Conservation (phyloP, 495 filamentous ascomycete genomes). For the Daldinia grandis region DNA sequence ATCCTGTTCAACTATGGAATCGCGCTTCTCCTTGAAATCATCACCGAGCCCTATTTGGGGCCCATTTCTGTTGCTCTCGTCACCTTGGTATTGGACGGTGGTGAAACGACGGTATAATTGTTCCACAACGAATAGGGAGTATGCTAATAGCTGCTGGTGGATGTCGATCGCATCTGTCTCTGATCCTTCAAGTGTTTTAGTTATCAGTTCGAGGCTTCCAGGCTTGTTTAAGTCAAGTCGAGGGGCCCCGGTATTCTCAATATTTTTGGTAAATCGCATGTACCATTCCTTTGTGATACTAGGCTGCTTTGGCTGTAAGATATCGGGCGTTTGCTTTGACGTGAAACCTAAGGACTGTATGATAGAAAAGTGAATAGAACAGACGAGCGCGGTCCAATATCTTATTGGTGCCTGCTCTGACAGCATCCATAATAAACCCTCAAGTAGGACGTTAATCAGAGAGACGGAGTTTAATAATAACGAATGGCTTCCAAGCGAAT, state of each 20-base stretch:
- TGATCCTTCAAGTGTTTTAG: conserved; percentile 6
- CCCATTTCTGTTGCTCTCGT: not conserved
- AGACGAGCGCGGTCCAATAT: conserved; percentile 37
- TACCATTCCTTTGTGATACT: conserved; percentile 38
- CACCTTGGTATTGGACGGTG: not conserved
- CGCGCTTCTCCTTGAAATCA: conserved; percentile 6
- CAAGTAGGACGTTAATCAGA: conserved; percentile 32
- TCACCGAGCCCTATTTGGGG: conserved; percentile 16
- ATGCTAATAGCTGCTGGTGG: conserved; percentile 25
- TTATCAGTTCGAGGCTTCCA: not conserved
- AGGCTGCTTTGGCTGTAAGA: not conserved
- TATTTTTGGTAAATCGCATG: conserved; percentile 1
- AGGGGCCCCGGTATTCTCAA: conserved; percentile 26
- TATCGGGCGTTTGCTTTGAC: not conserved
- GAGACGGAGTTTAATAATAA: conserved; percentile 28
- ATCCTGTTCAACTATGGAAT: conserved; percentile 27
- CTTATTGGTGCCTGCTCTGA: conserved; percentile 32
- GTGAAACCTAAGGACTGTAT: conserved; percentile 14
- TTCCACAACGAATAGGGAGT: conserved; percentile 38
- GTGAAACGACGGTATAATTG: conserved; percentile 46
- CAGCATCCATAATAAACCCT: conserved; percentile 38
- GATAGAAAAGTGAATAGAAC: conserved; percentile 37
- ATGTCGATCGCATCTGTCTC: not conserved
- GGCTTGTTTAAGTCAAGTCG: conserved; percentile 18
- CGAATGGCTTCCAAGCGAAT: not conserved